Evolutionary conservation across 371 early-diverging fungal genomes (phyloP).

Genomic region (Syncephalastrum sp.): DNA sequence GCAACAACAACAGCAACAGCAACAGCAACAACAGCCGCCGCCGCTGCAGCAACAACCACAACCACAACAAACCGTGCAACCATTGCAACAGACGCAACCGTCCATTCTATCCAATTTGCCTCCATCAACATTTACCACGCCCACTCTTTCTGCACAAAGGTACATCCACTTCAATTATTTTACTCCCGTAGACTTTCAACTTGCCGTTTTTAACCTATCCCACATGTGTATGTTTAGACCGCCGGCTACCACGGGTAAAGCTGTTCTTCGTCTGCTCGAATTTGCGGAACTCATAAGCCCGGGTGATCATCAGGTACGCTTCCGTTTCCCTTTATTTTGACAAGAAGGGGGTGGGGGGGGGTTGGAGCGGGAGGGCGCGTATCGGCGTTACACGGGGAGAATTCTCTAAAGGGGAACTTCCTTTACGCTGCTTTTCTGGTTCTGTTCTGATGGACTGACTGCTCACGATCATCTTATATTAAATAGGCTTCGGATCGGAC

Average conservation of each 20-base stretch:
- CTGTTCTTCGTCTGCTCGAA: slow-evolving; percentile 9
- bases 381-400: slow-evolving; percentile 1
- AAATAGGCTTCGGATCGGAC: slow-evolving; percentile 2
- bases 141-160: neutral
- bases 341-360: neutral
- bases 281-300: slow-evolving; percentile 12
- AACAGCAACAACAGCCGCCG: slow-evolving; percentile 2
- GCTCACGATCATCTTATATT: neutral
- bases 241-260: slow-evolving; percentile 3
- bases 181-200: neutral
- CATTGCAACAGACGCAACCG: neutral
- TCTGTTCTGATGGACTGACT: neutral
- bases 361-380: neutral
- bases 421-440: neutral
- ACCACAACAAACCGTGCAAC: slow-evolving; percentile 9
- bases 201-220: neutral
- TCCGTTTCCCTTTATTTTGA: slow-evolving; percentile 3
- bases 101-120: too few relatives aligned
- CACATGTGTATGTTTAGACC: neutral
- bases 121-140: neutral
- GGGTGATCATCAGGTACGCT: slow-evolving; percentile 9
- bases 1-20: slow-evolving; percentile 2
- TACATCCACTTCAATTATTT: neutral
- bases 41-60: slow-evolving; percentile 11
- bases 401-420: too few relatives aligned